phyloP scores from a whole-genome alignment of 192 early-diverging fungal species.

The Coemansia sp. region DNA sequence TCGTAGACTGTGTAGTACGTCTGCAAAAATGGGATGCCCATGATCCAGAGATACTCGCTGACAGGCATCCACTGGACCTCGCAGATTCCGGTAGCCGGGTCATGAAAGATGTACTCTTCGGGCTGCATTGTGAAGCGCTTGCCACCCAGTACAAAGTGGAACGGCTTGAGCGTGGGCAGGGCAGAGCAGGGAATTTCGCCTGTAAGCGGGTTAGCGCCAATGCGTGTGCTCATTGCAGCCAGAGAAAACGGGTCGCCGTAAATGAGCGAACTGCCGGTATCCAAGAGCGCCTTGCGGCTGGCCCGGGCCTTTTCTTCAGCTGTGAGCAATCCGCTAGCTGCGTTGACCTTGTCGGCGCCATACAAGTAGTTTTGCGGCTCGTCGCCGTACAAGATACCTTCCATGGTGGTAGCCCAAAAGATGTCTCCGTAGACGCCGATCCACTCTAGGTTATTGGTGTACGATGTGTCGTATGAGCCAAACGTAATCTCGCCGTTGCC shows the following conservation, averaged over 20 bases:
- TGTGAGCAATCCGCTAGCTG: conserved; percentile 9
- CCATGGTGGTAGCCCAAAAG: conserved; percentile 60
- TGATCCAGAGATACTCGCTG: conserved; percentile 53
- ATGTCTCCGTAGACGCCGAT: conserved; percentile 55
- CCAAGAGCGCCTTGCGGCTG: conserved; percentile 51
- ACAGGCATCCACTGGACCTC: conserved; percentile 58
- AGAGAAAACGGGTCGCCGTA: conserved; percentile 49
- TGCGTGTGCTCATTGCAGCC: conserved; percentile 42
- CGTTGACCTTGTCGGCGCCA: conserved; percentile 45
- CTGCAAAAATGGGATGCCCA: conserved; percentile 52
- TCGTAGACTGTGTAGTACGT: conserved; percentile 56
- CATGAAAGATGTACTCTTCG: conserved; percentile 49
- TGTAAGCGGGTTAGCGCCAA: conserved; percentile 39
- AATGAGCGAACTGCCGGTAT: conserved; percentile 51
- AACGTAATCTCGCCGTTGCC: conserved; percentile 56
- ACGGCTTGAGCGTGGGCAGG: conserved; percentile 38
- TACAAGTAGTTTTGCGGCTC: conserved; percentile 50
- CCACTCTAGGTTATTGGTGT: conserved; percentile 53
- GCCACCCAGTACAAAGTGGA: conserved; percentile 51
- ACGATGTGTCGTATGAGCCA: conserved; percentile 51
- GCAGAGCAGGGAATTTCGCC: conserved; percentile 40
- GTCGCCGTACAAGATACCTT: conserved; percentile 51
- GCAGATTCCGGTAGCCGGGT: conserved; percentile 32
- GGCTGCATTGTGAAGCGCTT: conserved; percentile 47
- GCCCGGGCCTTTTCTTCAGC: conserved; percentile 32